These are phyloP conservation scores for Pholiota adiposa DNA, from an alignment of 1,284 basidiomycete genomes.

Conservation along the genomic window DNA sequence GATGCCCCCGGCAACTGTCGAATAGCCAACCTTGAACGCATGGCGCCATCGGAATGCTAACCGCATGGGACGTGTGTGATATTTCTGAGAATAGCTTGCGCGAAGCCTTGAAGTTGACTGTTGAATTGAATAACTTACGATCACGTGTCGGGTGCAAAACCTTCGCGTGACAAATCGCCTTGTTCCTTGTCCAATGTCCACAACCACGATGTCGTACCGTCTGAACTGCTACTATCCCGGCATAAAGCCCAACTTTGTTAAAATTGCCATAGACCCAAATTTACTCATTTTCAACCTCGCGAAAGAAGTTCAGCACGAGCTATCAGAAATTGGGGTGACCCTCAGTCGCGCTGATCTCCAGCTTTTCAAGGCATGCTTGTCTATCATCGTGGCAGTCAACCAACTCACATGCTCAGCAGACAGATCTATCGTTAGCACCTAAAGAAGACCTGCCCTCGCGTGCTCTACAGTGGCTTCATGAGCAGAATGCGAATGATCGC, in stretches of 20 bases:
- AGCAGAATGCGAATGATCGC: conserved; percentile 2
- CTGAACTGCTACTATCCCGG: conserved; percentile 23
- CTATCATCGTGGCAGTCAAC: conserved; percentile 10
- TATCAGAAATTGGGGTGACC: conserved; percentile 11
- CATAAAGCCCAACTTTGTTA: conserved; percentile 10
- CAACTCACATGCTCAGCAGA: conserved; percentile 17
- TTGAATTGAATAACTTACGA: too few relatives aligned
- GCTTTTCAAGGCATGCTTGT: conserved; percentile 10
- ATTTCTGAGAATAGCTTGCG: not conserved
- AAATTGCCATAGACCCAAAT: conserved; percentile 11
- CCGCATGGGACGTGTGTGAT: conserved; percentile 13
- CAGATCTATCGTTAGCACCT: conserved; percentile 16
- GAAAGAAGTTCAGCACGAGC: conserved; percentile 11
- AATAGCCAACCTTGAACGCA: not conserved
- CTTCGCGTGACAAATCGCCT: too few relatives aligned
- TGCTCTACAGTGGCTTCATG: conserved; percentile 16
- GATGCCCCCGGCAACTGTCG: not conserved
- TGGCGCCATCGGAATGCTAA: not conserved
- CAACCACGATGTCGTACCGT: too few relatives aligned
- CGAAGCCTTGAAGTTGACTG: too few relatives aligned
- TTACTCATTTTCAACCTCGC: conserved; percentile 7
- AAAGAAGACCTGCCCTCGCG: conserved; percentile 10
- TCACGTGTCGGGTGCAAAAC: too few relatives aligned
- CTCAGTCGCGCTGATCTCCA: conserved; percentile 11
- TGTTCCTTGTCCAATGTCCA: too few relatives aligned